A percentile compares a stretch with the other conserved stretches of the same genome.
phyloP scores from a whole-genome alignment of 352 stramenopile genomes.

The Pythium sukuiense region DNA sequence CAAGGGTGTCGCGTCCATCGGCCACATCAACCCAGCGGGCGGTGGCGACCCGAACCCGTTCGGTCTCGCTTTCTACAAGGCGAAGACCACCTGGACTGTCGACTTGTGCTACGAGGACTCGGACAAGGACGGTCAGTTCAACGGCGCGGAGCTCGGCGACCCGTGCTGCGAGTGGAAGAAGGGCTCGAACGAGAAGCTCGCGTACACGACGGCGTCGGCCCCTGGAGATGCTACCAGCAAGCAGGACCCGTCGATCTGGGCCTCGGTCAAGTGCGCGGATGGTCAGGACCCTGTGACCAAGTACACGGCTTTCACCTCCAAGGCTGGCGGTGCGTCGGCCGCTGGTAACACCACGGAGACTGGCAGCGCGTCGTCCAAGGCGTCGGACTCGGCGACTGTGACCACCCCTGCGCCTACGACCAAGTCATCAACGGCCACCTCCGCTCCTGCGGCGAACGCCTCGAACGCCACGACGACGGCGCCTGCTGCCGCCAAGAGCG shows the following conservation, averaged over 20 bases:
- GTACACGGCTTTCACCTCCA: slow-evolving; percentile 22
- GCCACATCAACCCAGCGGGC: slow-evolving; percentile 36
- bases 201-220: slow-evolving; percentile 30
- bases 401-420: not conserved
- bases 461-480: slow-evolving; percentile 2
- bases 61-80: slow-evolving; percentile 27
- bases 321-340: not conserved
- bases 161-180: slow-evolving; percentile 42
- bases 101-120: slow-evolving; percentile 37
- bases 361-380: slow-evolving; percentile 6
- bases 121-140: slow-evolving; percentile 35
- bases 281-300: slow-evolving; percentile 29
- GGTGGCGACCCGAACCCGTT: slow-evolving; percentile 36
- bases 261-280: slow-evolving; percentile 25
- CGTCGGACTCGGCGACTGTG: not conserved
- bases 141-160: slow-evolving; percentile 62
- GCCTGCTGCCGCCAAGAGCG: slow-evolving; percentile 10
- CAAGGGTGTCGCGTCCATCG: slow-evolving; percentile 26
- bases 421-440: not conserved
- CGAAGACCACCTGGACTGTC: slow-evolving; percentile 31
- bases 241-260: slow-evolving; percentile 30
- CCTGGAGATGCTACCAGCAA: slow-evolving; percentile 29
- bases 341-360: not conserved
- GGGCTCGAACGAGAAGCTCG: slow-evolving; percentile 27
- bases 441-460: not conserved